A percentile compares a stretch with the other conserved stretches of the same genome.
Evolutionary conservation across 2,329 filamentous ascomycete species (phyloP).

Genomic region (Clonostachys chloroleuca): DNA sequence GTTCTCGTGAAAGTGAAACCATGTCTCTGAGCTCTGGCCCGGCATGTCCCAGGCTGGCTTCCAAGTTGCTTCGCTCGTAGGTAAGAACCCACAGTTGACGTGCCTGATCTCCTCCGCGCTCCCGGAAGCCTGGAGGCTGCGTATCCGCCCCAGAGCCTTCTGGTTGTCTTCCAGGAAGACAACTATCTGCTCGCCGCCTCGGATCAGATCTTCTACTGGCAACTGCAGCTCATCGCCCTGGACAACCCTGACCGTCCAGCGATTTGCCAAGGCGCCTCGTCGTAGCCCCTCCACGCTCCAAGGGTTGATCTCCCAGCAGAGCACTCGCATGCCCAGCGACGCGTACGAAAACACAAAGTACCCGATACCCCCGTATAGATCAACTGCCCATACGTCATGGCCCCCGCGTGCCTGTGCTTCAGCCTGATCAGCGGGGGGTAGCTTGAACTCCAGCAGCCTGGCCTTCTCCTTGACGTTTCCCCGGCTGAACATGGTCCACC

Average conservation of each 20-base stretch:
- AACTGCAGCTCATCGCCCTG: conserved; percentile 27
- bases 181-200: conserved; percentile 49
- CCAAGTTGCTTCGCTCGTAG: conserved; percentile 53
- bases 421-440: not conserved
- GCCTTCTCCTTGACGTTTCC: conserved; percentile 90
- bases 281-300: conserved; percentile 82
- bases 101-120: conserved; percentile 39
- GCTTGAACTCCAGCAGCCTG: conserved; percentile 56
- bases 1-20: conserved; percentile 66
- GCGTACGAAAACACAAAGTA: conserved; percentile 90
- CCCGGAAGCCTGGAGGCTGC: conserved; percentile 27
- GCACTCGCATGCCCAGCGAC: conserved; percentile 63
- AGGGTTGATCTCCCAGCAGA: conserved; percentile 88
- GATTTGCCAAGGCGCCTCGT: conserved; percentile 67
- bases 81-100: conserved; percentile 61
- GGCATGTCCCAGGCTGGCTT: conserved; percentile 41
- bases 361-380: conserved; percentile 89
- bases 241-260: conserved; percentile 58
- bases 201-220: conserved; percentile 28
- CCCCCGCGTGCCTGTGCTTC: conserved; percentile 6
- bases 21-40: conserved; percentile 27
- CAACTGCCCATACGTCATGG: conserved; percentile 53
- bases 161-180: conserved; percentile 68
- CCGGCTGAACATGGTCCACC: conserved; percentile 91
- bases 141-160: conserved; percentile 38